phyloP scores from a whole-genome alignment of 2,329 filamentous ascomycete species.

The Nothomitra cinnamomea region DNA sequence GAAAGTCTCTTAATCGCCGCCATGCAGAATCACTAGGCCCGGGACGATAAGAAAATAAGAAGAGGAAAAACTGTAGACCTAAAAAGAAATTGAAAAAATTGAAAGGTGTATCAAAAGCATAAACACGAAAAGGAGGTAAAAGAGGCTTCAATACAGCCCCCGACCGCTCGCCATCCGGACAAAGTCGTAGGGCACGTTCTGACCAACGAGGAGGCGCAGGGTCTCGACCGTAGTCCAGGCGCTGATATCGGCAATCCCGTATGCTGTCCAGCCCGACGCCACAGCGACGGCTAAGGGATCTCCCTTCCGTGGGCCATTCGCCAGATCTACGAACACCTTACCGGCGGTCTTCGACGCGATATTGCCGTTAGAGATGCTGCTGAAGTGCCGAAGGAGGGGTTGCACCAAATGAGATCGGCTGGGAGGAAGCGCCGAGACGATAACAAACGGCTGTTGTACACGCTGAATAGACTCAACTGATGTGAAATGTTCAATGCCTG shows the following conservation, averaged over 20 bases:
- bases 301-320: slow-evolving; percentile 47
- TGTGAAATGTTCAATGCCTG: slow-evolving; percentile 45
- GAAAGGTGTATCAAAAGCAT: too few relatives aligned
- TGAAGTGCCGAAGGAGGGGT: slow-evolving; percentile 58
- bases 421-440: slow-evolving; percentile 61
- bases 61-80: too few relatives aligned
- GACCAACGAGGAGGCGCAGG: slow-evolving; percentile 58
- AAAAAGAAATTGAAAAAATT: too few relatives aligned
- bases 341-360: slow-evolving; percentile 23
- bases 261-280: slow-evolving; percentile 61
- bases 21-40: too few relatives aligned
- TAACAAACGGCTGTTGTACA: slow-evolving; percentile 63
- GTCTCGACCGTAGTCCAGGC: slow-evolving; percentile 77
- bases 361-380: slow-evolving; percentile 28
- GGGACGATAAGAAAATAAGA: too few relatives aligned
- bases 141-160: slow-evolving; percentile 27
- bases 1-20: too few relatives aligned
- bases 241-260: slow-evolving; percentile 62
- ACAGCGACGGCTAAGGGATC: slow-evolving; percentile 55
- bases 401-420: slow-evolving; percentile 67
- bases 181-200: slow-evolving; percentile 80
- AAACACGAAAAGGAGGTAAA: not conserved
- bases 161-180: slow-evolving; percentile 54
- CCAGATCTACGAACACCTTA: slow-evolving; percentile 69
- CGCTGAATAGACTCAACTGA: slow-evolving; percentile 66